Base-by-base conservation (phyloP, 1,139 yeast genomes). In the Kurtzmaniella quercitrusa region DNA sequence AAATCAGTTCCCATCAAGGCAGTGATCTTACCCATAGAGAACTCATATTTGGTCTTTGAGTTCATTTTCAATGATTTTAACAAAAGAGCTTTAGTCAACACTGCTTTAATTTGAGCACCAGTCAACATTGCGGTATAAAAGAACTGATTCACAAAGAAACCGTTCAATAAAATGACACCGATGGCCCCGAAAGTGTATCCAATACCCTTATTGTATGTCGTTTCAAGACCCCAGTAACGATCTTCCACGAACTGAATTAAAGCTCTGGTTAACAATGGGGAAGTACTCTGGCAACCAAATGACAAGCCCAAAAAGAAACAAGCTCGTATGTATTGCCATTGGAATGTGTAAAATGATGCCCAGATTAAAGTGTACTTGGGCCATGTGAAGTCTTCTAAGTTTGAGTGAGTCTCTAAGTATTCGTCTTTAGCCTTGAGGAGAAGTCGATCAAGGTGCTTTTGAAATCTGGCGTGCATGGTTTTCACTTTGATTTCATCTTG, bases 1-100 rank as follows among this genome's bases (percentile, higher is more conserved):
- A 73, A 65, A 53, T 73, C 78, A 3, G 77, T 72, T 43, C 69
- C 62, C 68, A 73, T 65, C 47, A 73, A 60, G 31, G 75, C 65
- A 12, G 75, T 72, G 45, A 72, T 60, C 51, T 70, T 60, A 10
- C 76, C 76, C 27, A 62, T 57, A 3, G 75, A 63, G 50, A 70
- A 73, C 42, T 59, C 53, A 48, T 62, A 62, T 46, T 59, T 66
- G 5, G 73, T 57, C 48, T 59, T 62, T 3, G 69, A 59, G 41
- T 64, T 62, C 48, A 73, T 58, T 37, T 58, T 61, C 56, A 73
- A 71, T 2, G 75, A 65, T 50, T 73, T 73, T 40, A 66, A 51
- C 37, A 73, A 55, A 19, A 73, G 53, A 3, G 66, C 62, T 46
- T 68, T 71, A 14, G 77, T 69, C 43, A 73, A 58, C 9, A 73